These are phyloP conservation scores for Esteya vermicola DNA, from an alignment of 2,329 filamentous ascomycete genomes.

Conservation along the genomic window DNA sequence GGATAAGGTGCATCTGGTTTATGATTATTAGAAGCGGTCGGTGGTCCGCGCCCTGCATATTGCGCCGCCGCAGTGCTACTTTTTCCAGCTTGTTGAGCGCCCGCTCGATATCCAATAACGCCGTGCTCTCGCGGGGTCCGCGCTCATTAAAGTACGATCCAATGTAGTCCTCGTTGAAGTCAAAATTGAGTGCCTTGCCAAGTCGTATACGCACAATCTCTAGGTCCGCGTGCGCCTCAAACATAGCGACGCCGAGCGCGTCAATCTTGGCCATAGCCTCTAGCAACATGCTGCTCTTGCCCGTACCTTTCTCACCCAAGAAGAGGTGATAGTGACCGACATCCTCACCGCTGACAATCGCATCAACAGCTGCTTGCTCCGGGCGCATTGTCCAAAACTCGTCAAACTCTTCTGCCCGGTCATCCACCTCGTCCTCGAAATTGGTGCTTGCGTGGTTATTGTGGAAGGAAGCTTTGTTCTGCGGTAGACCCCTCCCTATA, in stretches of 20 bases:
- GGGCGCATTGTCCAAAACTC: constrained; percentile 31
- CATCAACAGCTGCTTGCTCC: constrained; percentile 69
- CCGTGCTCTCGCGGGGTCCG: constrained; percentile 81
- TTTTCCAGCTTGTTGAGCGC: constrained; percentile 98
- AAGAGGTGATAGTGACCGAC: constrained; percentile 81
- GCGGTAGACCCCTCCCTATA: constrained; percentile 37
- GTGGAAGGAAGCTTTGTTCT: constrained; percentile 13
- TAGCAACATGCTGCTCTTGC: constrained; percentile 90
- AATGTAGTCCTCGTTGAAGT: constrained; percentile 96
- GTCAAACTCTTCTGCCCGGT: constrained; percentile 21
- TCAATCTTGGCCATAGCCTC: constrained; percentile 90
- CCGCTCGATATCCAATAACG: constrained; percentile 85
- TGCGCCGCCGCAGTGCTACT: constrained; percentile 62
- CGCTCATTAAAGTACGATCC: constrained; percentile 90
- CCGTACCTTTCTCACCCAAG: constrained; percentile 89
- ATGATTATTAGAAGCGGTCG: constrained; percentile 77
- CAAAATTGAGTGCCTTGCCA: constrained; percentile 88
- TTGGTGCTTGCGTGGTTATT: not conserved
- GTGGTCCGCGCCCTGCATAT: constrained; percentile 30
- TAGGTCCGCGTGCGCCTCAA: constrained; percentile 87
- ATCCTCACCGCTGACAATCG: constrained; percentile 61
- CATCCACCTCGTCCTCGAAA: constrained; percentile 12
- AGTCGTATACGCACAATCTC: constrained; percentile 91
- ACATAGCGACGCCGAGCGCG: constrained; percentile 82
- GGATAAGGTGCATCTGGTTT: constrained; percentile 82